Evolutionary conservation across 2,329 filamentous ascomycete species (phyloP), one percentile per base, ranked within the genome.

Genomic region (Fusarium metavorans): DNA sequence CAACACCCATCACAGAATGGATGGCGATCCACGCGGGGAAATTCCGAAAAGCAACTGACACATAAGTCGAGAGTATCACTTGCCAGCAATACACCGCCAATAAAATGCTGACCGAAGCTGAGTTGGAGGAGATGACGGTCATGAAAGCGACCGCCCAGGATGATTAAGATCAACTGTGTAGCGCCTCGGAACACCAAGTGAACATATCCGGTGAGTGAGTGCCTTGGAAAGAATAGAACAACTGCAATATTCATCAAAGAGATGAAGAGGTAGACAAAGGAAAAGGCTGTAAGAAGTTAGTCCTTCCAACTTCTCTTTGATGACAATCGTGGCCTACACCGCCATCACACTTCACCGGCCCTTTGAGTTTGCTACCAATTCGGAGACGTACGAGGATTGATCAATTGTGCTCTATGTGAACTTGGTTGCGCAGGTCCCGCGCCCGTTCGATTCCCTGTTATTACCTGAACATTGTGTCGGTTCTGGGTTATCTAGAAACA

Each of bases 371-470:
- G 20, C 11, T 14, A 20, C 20, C n/a, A 13, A 8, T 20, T 43
- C n/a, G n/a, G n/a, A 43, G 16, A 39, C 6, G 14, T 7, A 23
- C 14, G 41, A 20, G 6, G 11, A 13, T 3, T 6, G 20, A 45
- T 45, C 2, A 13, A 45, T 45, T 16, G 7, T 16, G 20, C 20
- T 45, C 20, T 13, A 14, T 45, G 20, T 45, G 41, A 25, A 45
- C 20, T n/a, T 2, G 23, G 20, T 16, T 25, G 7, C 4, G 2
- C 13, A 25, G 25, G 6, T 3, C 6, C 7, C 0, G 13, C 7
- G 20, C 7, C 13, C 7, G 41, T 23, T 45, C 23, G 6, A 45
- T 16, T 7, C 41, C 14, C 13, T 25, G 7, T 45, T 25, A 45
- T 20, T 16, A 20, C 41, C 13, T 25, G 41, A 43, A 23, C 41